A percentile compares a stretch with the other conserved stretches of the same genome.
Conservation (phyloP, 1,284 basidiomycete species). For the Ustilago curta region DNA sequence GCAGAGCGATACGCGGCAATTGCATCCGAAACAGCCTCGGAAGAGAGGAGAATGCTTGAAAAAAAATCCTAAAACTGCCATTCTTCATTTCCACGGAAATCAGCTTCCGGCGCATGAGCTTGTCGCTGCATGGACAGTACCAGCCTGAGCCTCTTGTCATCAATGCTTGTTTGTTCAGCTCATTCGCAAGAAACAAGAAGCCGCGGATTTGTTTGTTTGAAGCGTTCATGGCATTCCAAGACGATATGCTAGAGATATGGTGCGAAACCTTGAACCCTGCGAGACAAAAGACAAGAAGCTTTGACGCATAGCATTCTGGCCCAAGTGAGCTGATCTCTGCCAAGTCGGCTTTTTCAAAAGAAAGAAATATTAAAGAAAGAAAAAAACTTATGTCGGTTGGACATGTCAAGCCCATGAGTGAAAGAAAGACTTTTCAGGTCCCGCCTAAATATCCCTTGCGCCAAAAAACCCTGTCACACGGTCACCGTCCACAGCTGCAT, state of each 20-base stretch:
- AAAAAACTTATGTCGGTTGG: conserved; percentile 8
- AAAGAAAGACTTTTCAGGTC: conserved; percentile 1
- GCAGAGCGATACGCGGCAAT: neutral
- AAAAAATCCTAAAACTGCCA: neutral
- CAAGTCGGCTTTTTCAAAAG: too few species aligned
- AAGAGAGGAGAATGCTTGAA: neutral
- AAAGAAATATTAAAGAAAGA: too few species aligned
- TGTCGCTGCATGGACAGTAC: neutral
- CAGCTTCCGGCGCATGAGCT: conserved; percentile 4
- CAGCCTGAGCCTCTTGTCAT: neutral
- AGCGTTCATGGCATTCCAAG: too few species aligned
- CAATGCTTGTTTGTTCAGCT: conserved; percentile 7
- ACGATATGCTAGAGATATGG: too few species aligned
- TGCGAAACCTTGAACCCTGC: too few species aligned
- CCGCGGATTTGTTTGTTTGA: too few species aligned
- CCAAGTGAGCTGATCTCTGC: too few species aligned
- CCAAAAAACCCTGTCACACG: conserved; percentile 3
- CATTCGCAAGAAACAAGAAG: neutral
- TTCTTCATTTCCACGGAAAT: conserved; percentile 31
- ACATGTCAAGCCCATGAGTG: conserved; percentile 5
- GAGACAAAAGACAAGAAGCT: too few species aligned
- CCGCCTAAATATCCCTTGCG: neutral
- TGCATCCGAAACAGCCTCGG: neutral
- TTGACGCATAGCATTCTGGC: too few species aligned
- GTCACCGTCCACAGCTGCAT: neutral